Conservation (phyloP, 208 protist genomes). For the Leishmania arabica region DNA sequence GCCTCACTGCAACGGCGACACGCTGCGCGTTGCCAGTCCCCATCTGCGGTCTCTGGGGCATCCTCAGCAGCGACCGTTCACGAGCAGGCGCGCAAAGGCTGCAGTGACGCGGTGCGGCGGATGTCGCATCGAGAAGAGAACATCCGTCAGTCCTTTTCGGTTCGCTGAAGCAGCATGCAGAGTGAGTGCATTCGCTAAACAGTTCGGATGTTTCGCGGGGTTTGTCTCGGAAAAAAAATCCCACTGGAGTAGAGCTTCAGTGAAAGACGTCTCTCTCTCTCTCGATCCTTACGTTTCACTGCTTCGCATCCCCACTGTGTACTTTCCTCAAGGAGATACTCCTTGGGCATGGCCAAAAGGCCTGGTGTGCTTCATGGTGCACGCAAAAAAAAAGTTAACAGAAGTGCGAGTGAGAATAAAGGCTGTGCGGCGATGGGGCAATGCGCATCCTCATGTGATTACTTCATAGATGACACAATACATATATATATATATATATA, state of each 20-base stretch:
- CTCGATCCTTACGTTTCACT: background rate
- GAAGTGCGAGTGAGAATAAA: background rate
- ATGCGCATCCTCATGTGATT: background rate
- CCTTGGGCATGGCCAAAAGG: no score
- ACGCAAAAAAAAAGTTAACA: background rate
- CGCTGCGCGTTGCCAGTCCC: constrained; percentile 12
- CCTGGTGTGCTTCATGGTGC: background rate
- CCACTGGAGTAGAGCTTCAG: background rate
- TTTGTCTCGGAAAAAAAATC: background rate
- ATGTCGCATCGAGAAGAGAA: constrained; percentile 80
- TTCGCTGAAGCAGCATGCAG: constrained; percentile 12
- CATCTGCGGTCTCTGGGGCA: constrained; percentile 3
- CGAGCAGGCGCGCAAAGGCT: constrained; percentile 49
- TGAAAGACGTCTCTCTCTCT: background rate
- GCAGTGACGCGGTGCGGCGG: constrained; percentile 60
- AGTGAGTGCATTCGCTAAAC: background rate
- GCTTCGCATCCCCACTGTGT: background rate
- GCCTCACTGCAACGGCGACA: constrained; percentile 15
- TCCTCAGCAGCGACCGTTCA: constrained; percentile 36
- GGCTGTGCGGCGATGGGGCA: background rate
- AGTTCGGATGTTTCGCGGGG: background rate
- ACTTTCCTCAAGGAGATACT: background rate
- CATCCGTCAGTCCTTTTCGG: constrained; percentile 66
- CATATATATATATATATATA: no score
- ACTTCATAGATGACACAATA: background rate